Percentiles rank a stretch among this genome's conserved stretches.
Conservation (phyloP, 345 rosid species). For the Aurinia saxatilis region DNA sequence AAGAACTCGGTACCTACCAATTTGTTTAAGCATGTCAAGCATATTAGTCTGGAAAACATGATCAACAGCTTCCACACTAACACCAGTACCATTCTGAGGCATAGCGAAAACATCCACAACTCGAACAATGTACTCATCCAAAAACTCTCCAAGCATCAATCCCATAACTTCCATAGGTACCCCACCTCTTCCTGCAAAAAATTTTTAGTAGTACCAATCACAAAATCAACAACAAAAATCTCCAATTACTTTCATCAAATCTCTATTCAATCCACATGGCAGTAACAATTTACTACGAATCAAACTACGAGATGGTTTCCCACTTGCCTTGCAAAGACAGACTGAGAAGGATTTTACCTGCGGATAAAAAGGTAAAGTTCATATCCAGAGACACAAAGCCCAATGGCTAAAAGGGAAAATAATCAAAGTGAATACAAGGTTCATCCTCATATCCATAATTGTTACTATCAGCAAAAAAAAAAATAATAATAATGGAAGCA, state of each 20-base stretch:
- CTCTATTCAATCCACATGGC: not conserved
- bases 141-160: constrained; percentile 97
- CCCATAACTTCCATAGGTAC: constrained; percentile 99
- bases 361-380: no score
- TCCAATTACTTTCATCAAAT: not conserved
- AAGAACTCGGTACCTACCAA: constrained; percentile 57
- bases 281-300: no score
- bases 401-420: no score
- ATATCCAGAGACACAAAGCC: no score
- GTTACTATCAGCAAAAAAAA: no score
- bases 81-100: constrained; percentile 99
- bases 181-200: constrained; percentile 88
- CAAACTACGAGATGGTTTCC: constrained; percentile 12
- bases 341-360: constrained; percentile 70
- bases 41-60: constrained; percentile 97
- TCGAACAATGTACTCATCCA: constrained; percentile 92
- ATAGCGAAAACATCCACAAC: constrained; percentile 98
- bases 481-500: no score
- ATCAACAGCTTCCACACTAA: constrained; percentile 98
- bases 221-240: not conserved
- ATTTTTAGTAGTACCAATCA: not conserved
- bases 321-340: constrained; percentile 49
- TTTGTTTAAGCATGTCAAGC: constrained; percentile 99
- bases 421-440: no score
- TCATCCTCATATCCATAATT: no score